phyloP scores from a whole-genome alignment of 2,329 filamentous ascomycete species.

The Blastomyces gilchristii region DNA sequence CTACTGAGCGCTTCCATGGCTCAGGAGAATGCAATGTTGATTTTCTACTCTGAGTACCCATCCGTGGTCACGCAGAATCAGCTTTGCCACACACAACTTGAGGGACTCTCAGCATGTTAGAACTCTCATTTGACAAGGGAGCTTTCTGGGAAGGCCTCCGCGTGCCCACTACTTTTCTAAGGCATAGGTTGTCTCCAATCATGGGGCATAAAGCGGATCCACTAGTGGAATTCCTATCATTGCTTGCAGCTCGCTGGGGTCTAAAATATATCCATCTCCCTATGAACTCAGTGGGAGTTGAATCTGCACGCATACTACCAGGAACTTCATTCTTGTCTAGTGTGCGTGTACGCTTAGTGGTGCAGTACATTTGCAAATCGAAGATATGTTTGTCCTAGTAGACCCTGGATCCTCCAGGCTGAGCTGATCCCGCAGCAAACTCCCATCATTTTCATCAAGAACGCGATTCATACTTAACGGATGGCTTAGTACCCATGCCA shows the following conservation, averaged over 20 bases:
- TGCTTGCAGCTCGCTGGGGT: not conserved
- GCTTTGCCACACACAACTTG: too few relatives aligned
- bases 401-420: slow-evolving; percentile 21
- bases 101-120: too few relatives aligned
- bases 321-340: not conserved
- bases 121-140: too few relatives aligned
- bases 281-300: not conserved
- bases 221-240: too few relatives aligned
- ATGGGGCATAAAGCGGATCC: not conserved
- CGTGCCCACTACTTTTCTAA: too few relatives aligned
- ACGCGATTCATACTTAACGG: slow-evolving; percentile 18
- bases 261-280: not conserved
- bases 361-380: not conserved
- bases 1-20: not conserved
- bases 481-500: slow-evolving; percentile 13
- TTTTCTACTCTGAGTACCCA: too few relatives aligned
- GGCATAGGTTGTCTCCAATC: too few relatives aligned
- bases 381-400: too few relatives aligned
- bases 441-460: slow-evolving; percentile 21
- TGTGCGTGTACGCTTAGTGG: not conserved
- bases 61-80: too few relatives aligned
- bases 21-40: not conserved
- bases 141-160: too few relatives aligned
- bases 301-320: slow-evolving; percentile 2
- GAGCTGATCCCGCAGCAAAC: slow-evolving; percentile 12